phyloP scores from a whole-genome alignment of 495 filamentous ascomycete genomes.

The Trichocladium uniseriatum region DNA sequence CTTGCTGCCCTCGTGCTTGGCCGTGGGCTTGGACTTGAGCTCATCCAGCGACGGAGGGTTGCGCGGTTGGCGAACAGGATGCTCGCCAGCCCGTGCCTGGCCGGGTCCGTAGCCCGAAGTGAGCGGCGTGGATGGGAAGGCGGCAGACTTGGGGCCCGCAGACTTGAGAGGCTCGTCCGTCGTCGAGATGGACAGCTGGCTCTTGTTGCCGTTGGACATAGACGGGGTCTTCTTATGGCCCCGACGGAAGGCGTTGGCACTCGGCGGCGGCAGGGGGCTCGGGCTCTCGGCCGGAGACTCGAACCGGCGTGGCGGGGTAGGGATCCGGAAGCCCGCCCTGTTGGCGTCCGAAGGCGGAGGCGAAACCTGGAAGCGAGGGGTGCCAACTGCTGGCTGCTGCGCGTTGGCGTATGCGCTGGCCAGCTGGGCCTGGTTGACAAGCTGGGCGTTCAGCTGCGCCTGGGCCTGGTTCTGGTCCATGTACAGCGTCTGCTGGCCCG shows the following conservation, averaged over 20 bases:
- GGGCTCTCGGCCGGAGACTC: constrained; percentile 52
- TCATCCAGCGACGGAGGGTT: constrained; percentile 90
- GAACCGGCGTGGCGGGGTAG: constrained; percentile 59
- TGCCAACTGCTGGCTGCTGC: constrained; percentile 34
- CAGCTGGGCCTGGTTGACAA: constrained; percentile 25
- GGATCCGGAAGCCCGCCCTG: constrained; percentile 44
- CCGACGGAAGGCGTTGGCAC: constrained; percentile 78
- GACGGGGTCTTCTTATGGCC: constrained; percentile 89
- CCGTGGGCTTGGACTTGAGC: constrained; percentile 79
- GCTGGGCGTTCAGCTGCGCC: constrained; percentile 28
- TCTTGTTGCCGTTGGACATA: constrained; percentile 53
- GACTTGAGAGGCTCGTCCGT: constrained; percentile 47
- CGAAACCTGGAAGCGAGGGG: constrained; percentile 65
- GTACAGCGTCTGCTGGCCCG: constrained; percentile 66
- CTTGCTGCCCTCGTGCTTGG: constrained; percentile 93
- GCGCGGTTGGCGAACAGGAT: constrained; percentile 86
- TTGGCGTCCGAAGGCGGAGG: constrained; percentile 54
- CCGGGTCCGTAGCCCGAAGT: constrained; percentile 83
- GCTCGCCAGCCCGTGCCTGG: constrained; percentile 85
- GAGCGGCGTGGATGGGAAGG: constrained; percentile 71
- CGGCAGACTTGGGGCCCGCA: constrained; percentile 64
- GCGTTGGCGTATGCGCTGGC: constrained; percentile 19
- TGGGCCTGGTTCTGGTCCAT: constrained; percentile 43
- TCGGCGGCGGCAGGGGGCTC: constrained; percentile 66
- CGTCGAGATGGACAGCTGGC: constrained; percentile 47